These are phyloP conservation scores for Verticillium klebahnii DNA, from an alignment of 2,329 filamentous ascomycete genomes.

Conservation along the genomic window DNA sequence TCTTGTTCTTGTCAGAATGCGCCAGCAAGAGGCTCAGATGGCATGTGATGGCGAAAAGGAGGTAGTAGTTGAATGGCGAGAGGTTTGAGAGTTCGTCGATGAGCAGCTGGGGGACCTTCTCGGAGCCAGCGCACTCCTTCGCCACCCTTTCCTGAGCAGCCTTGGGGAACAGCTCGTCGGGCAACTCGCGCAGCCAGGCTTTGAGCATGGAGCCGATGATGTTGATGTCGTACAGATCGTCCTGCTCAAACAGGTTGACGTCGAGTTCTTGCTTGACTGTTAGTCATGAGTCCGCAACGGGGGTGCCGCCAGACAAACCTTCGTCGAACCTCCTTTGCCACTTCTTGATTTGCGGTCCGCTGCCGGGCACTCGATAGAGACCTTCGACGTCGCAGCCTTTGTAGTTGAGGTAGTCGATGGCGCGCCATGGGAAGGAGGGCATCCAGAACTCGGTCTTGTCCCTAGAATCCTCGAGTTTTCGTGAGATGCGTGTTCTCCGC, in stretches of 20 bases:
- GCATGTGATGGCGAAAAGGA: slow-evolving; percentile 95
- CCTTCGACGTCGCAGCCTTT: slow-evolving; percentile 93
- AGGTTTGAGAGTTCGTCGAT: slow-evolving; percentile 89
- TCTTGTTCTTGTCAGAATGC: slow-evolving; percentile 94
- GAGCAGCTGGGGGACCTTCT: slow-evolving; percentile 76
- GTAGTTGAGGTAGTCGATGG: slow-evolving; percentile 94
- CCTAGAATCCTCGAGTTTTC: slow-evolving; percentile 76
- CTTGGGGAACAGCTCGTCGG: slow-evolving; percentile 89
- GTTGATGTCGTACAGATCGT: slow-evolving; percentile 91
- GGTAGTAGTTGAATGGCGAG: slow-evolving; percentile 96
- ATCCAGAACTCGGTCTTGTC: slow-evolving; percentile 99
- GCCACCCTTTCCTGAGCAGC: slow-evolving; percentile 74
- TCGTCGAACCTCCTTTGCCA: slow-evolving; percentile 91
- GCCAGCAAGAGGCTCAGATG: slow-evolving; percentile 88
- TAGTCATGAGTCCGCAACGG: not conserved
- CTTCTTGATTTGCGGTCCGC: slow-evolving; percentile 83
- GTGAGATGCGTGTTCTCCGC: slow-evolving; percentile 85
- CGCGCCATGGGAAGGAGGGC: slow-evolving; percentile 91
- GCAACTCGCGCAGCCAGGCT: slow-evolving; percentile 90
- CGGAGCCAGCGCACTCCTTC: slow-evolving; percentile 72
- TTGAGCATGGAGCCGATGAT: slow-evolving; percentile 96
- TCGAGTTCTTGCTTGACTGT: slow-evolving; percentile 57
- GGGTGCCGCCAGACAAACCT: slow-evolving; percentile 42
- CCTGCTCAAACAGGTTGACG: slow-evolving; percentile 83
- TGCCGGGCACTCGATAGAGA: slow-evolving; percentile 87